Evolutionary conservation across 2,329 filamentous ascomycete species (phyloP).

Genomic region (Fusarium sarcochroum): DNA sequence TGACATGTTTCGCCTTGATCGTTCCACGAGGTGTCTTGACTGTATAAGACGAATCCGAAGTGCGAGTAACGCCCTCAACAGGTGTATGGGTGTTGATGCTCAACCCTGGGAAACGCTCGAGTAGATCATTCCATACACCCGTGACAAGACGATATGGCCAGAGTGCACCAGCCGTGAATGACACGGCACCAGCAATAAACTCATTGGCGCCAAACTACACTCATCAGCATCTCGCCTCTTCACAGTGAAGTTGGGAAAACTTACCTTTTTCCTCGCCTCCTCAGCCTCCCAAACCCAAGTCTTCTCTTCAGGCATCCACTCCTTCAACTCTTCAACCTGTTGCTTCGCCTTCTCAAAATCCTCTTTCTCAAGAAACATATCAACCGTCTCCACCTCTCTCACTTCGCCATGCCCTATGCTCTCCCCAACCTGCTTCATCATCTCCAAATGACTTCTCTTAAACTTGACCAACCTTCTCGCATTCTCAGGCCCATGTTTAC

Average conservation of each 20-base stretch:
- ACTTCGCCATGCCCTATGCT: slow-evolving; percentile 57
- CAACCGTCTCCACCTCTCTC: slow-evolving; percentile 62
- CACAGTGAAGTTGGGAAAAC: not conserved
- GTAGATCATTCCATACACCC: slow-evolving; percentile 59
- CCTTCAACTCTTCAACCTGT: slow-evolving; percentile 52
- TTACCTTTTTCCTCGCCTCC: slow-evolving; percentile 52
- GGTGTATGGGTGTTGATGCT: slow-evolving; percentile 58
- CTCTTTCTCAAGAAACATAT: slow-evolving; percentile 59
- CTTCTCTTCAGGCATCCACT: slow-evolving; percentile 58
- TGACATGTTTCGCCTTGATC: slow-evolving; percentile 63
- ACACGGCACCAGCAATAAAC: slow-evolving; percentile 58
- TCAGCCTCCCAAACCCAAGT: slow-evolving; percentile 53
- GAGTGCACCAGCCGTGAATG: slow-evolving; percentile 63
- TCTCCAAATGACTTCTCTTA: slow-evolving; percentile 58
- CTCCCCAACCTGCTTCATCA: slow-evolving; percentile 57
- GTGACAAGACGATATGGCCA: slow-evolving; percentile 67
- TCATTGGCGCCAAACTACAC: slow-evolving; percentile 54
- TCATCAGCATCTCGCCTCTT: slow-evolving; percentile 2
- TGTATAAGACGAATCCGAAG: slow-evolving; percentile 51
- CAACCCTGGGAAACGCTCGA: slow-evolving; percentile 53
- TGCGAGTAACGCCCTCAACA: slow-evolving; percentile 49
- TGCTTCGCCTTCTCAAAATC: slow-evolving; percentile 53
- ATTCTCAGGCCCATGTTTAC: slow-evolving; percentile 50
- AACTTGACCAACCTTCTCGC: slow-evolving; percentile 61
- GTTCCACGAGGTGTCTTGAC: slow-evolving; percentile 62